A percentile compares a stretch with the other conserved stretches of the same genome.
Evolutionary conservation across 2,329 filamentous ascomycete genomes (phyloP).

Genomic region (Colletotrichum sp.): DNA sequence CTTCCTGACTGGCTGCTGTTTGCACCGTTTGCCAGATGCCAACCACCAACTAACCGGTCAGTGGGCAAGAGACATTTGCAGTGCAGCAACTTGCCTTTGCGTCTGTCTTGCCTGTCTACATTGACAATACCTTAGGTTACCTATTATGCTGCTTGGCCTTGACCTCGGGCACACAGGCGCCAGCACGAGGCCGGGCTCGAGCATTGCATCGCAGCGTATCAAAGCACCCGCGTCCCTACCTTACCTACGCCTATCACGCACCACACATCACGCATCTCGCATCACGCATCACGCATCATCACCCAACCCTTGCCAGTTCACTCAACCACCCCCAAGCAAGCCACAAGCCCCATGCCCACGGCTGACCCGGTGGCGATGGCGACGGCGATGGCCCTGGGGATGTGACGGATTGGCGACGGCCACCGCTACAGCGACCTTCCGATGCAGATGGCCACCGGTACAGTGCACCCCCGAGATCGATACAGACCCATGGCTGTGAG

Average conservation of each 20-base stretch:
- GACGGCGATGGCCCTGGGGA: not conserved
- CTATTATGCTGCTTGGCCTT: not conserved
- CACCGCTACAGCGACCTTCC: not conserved
- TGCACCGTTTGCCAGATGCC: not conserved
- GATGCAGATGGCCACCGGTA: not conserved
- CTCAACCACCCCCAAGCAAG: not conserved
- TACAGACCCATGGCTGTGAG: slow-evolving; percentile 1
- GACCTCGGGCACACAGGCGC: not conserved
- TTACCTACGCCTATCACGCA: not conserved
- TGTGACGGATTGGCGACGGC: not conserved
- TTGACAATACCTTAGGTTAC: not conserved
- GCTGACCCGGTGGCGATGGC: not conserved
- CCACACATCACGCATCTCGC: not conserved
- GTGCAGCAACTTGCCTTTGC: not conserved
- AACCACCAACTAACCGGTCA: not conserved
- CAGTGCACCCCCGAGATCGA: slow-evolving; percentile 14
- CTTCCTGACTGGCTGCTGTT: not conserved
- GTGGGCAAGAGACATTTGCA: not conserved
- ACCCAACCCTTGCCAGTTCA: not conserved
- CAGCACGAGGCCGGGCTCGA: not conserved
- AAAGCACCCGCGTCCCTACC: not conserved
- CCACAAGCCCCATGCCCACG: not conserved
- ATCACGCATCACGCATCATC: not conserved
- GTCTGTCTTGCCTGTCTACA: not conserved
- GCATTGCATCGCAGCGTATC: not conserved